Evolutionary conservation across 345 rosid genomes (phyloP).

Genomic region (Citrus sinensis): DVS_A1.0 CM039162.1:32615501-32616000

Average conservation of each 20-base stretch:
- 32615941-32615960: slow-evolving; percentile 73
- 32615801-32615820: slow-evolving; percentile 59
- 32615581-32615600: too few species aligned
- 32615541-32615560: too few species aligned
- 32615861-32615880: slow-evolving; percentile 64
- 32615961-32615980: slow-evolving; percentile 87
- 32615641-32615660: too few species aligned
- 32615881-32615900: slow-evolving; percentile 90
- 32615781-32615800: slow-evolving; percentile 63
- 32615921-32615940: slow-evolving; percentile 87
- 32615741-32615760: slow-evolving; percentile 94
- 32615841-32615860: slow-evolving; percentile 71
- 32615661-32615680: slow-evolving; percentile 10
- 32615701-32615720: slow-evolving; percentile 59
- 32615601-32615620: too few species aligned
- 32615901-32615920: slow-evolving; percentile 83
- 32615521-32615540: neutral
- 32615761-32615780: slow-evolving; percentile 75
- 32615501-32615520: neutral
- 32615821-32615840: slow-evolving; percentile 81
- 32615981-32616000: slow-evolving; percentile 96
- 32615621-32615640: too few species aligned
- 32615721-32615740: slow-evolving; percentile 76
- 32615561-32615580: too few species aligned
- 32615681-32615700: slow-evolving; percentile 48